Percentiles rank a stretch among this genome's conserved stretches.
These are phyloP conservation scores for Effrenium voratum DNA, from an alignment of 73 alveolate species.

Conservation along the genomic window DNA sequence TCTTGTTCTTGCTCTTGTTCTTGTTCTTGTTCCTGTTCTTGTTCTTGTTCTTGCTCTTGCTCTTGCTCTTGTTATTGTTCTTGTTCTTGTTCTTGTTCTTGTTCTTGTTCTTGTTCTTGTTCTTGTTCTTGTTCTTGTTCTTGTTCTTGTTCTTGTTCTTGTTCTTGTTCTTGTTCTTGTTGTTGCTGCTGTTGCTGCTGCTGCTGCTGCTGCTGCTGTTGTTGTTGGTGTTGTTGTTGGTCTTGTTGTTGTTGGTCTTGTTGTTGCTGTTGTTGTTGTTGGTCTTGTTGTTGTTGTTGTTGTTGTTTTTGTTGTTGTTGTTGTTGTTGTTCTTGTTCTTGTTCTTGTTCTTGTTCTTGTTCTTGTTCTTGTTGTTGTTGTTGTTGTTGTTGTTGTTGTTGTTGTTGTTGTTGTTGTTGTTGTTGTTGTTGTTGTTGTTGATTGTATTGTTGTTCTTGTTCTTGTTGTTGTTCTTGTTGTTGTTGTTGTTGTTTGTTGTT, in stretches of 20 bases:
- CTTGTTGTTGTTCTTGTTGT: not conserved
- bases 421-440: not conserved
- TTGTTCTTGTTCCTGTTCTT: not conserved
- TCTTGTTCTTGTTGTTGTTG: not conserved
- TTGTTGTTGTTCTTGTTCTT: too few species aligned
- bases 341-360: not conserved
- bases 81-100: too few species aligned
- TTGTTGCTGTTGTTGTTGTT: not conserved
- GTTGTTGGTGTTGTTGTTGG: too few species aligned
- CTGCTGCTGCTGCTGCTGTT: not conserved
- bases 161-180: not conserved
- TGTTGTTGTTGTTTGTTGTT: not conserved
- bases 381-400: too few species aligned
- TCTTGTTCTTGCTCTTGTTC: not conserved
- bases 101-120: too few species aligned
- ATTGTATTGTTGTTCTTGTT: too few species aligned
- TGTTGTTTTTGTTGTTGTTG: too few species aligned
- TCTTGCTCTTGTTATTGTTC: too few species aligned
- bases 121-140: too few species aligned
- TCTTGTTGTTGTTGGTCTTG: not conserved
- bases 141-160: not conserved
- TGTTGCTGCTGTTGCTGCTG: not conserved
- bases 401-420: too few species aligned
- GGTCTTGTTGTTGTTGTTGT: too few species aligned
- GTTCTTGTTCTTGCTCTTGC: too few species aligned